A percentile compares a stretch with the other conserved stretches of the same genome.
Evolutionary conservation across 2,329 filamentous ascomycete species (phyloP).

Genomic region (Trichoderma semiorbis): DNA sequence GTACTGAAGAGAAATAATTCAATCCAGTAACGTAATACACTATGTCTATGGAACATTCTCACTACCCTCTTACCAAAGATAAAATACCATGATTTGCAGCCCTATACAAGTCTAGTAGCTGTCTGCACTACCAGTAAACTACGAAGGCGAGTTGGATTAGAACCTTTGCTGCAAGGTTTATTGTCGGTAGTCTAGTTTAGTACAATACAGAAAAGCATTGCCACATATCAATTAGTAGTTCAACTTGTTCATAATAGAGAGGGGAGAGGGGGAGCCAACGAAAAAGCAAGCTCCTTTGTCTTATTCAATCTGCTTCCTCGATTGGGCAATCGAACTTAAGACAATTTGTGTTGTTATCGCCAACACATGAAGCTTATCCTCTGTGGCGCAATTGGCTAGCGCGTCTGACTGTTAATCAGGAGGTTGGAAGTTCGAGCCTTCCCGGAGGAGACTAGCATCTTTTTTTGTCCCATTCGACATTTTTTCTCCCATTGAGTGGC

Average conservation of each 20-base stretch:
- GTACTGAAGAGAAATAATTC: neutral
- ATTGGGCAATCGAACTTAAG: neutral
- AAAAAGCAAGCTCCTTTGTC: neutral
- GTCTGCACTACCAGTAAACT: neutral
- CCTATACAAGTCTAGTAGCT: neutral
- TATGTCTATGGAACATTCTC: no score
- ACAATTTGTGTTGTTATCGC: neutral
- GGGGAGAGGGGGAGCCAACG: neutral
- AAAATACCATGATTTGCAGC: neutral
- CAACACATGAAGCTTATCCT: slow-evolving; percentile 19
- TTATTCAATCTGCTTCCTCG: neutral
- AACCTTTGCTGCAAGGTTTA: neutral
- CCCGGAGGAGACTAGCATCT: slow-evolving; percentile 15
- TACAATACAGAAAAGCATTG: neutral
- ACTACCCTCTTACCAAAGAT: no score
- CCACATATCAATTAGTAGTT: neutral
- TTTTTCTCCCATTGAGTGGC: neutral
- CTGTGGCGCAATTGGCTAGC: slow-evolving; percentile 54
- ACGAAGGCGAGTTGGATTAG: neutral
- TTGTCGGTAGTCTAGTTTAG: neutral
- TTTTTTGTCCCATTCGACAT: neutral
- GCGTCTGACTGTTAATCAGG: slow-evolving; percentile 54
- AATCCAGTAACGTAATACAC: neutral
- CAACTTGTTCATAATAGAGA: neutral
- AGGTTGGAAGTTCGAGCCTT: slow-evolving; percentile 23